Percentiles rank a stretch among this genome's conserved stretches.
Conservation (phyloP, 768 basidiomycete species). For the Mycena leptocephala region DNA sequence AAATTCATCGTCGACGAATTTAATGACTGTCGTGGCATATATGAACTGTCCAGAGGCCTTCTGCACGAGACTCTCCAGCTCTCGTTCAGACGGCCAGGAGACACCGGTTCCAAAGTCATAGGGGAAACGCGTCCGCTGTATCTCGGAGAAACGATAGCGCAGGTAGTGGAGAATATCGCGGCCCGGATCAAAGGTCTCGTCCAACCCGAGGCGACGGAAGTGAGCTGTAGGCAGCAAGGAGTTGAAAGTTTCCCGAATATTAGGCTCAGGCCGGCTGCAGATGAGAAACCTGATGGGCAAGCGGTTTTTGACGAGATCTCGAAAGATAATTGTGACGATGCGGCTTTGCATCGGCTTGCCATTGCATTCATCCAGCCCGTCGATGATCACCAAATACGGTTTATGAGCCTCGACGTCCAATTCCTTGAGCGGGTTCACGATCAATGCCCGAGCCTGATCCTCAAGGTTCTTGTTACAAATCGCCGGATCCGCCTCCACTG, state of each 20-base stretch:
- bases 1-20: constrained; percentile 40
- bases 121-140: background rate
- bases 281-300: background rate
- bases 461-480: background rate
- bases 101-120: background rate
- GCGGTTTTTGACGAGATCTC: background rate
- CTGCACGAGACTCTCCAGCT: constrained; percentile 27
- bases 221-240: background rate
- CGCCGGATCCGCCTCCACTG: background rate
- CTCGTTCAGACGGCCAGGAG: constrained; percentile 19
- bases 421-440: background rate
- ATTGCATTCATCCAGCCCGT: no score
- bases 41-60: no score
- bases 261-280: background rate
- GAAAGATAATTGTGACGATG: background rate
- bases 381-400: no score
- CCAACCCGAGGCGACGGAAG: background rate
- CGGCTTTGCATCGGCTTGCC: background rate
- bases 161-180: background rate
- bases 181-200: background rate
- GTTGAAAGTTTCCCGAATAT: background rate
- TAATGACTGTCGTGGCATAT: constrained; percentile 44
- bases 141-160: background rate
- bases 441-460: background rate
- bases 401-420: background rate